Conservation (phyloP, 164 flowering plant species). For the Houttuynia cordata region DNA sequence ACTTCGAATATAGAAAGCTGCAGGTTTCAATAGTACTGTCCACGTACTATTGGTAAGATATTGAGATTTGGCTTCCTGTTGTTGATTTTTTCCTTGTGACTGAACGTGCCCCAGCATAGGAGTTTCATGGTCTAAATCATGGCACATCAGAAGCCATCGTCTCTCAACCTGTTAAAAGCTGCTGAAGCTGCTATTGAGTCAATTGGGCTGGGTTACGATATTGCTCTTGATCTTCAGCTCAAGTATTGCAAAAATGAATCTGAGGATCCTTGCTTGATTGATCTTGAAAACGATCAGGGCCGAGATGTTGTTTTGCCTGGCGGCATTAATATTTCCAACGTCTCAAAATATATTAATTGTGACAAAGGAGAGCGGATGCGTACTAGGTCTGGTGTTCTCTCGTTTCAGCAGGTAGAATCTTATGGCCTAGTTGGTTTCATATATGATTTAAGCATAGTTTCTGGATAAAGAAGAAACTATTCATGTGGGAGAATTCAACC, state of each 20-base stretch:
- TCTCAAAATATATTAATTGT: constrained; percentile 68
- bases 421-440: not conserved
- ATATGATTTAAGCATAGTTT: not conserved
- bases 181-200: constrained; percentile 70
- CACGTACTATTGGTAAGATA: no score
- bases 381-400: constrained; percentile 75
- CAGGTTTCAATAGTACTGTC: no score
- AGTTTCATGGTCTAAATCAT: constrained; percentile 7
- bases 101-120: no score
- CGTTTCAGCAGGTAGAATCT: constrained; percentile 70
- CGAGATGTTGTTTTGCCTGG: constrained; percentile 67
- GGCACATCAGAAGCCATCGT: constrained; percentile 31
- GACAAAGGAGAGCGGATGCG: constrained; percentile 93
- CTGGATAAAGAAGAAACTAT: not conserved
- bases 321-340: constrained; percentile 50
- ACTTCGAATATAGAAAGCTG: no score
- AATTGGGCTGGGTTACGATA: constrained; percentile 79
- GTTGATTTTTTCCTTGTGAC: no score
- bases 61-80: no score
- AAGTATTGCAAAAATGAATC: constrained; percentile 60
- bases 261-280: constrained; percentile 48
- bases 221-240: constrained; percentile 60
- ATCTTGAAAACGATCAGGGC: constrained; percentile 43
- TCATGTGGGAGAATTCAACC: no score
- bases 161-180: constrained; percentile 27